phyloP scores from a whole-genome alignment of 192 early-diverging fungal genomes.

The Linnemannia elongata region DNA sequence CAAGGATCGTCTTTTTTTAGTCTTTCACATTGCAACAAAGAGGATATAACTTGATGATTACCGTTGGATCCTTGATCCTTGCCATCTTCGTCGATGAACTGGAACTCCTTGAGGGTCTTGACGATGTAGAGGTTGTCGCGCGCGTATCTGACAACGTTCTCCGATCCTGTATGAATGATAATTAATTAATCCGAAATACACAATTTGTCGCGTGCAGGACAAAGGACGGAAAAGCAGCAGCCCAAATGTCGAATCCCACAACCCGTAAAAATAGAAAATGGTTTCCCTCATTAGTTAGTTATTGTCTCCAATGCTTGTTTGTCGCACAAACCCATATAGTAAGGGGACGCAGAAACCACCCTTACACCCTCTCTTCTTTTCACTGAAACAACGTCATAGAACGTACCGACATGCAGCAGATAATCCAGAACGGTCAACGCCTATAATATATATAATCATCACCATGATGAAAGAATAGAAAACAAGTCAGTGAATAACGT shows the following conservation, averaged over 20 bases:
- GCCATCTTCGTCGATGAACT: slow-evolving; percentile 92
- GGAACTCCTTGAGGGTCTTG: slow-evolving; percentile 96
- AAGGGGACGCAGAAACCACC: neutral
- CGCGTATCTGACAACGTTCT: slow-evolving; percentile 86
- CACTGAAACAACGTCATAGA: slow-evolving; percentile 1
- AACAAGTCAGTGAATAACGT: slow-evolving; percentile 59
- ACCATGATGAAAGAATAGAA: slow-evolving; percentile 79
- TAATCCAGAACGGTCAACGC: slow-evolving; percentile 87
- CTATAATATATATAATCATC: slow-evolving; percentile 49
- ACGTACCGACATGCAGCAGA: slow-evolving; percentile 70
- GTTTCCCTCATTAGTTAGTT: neutral
- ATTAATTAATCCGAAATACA: neutral
- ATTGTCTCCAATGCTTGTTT: neutral
- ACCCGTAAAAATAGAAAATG: slow-evolving; percentile 3
- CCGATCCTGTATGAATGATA: slow-evolving; percentile 71
- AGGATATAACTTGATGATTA: slow-evolving; percentile 34
- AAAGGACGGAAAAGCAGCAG: neutral
- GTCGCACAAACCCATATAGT: neutral
- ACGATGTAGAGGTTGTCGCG: slow-evolving; percentile 91
- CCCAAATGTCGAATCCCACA: neutral
- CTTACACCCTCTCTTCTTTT: neutral
- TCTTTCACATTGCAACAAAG: neutral
- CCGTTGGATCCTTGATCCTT: slow-evolving; percentile 91
- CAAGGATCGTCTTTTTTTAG: neutral
- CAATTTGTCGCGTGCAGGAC: neutral